Conservation (phyloP, 2,329 filamentous ascomycete species). For the Fusarium falciforme region DNA sequence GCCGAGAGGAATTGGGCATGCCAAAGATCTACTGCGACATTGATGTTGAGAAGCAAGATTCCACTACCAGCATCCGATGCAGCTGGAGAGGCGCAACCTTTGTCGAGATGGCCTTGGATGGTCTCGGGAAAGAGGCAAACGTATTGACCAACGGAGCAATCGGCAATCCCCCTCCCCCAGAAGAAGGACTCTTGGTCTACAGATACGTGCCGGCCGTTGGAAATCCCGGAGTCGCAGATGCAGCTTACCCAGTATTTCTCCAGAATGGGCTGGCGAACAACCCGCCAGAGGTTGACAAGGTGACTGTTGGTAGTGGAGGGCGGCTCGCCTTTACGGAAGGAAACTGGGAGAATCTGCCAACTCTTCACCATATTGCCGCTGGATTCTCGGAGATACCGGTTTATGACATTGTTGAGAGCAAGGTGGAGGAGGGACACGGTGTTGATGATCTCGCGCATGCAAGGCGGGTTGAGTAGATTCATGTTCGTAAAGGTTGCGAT, state of each 20-base stretch:
- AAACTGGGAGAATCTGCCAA: conserved; percentile 26
- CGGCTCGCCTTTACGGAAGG: neutral
- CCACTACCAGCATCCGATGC: neutral
- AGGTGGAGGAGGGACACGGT: conserved; percentile 18
- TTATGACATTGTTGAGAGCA: conserved; percentile 23
- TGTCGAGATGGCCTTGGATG: conserved; percentile 6
- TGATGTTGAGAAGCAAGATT: conserved; percentile 47
- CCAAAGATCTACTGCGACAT: conserved; percentile 68
- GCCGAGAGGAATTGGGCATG: conserved; percentile 71
- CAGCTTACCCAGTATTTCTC: conserved; percentile 61
- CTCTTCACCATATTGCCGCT: conserved; percentile 28
- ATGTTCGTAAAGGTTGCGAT: neutral
- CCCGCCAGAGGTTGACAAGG: neutral
- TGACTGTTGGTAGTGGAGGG: neutral
- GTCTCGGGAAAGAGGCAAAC: neutral
- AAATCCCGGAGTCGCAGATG: conserved; percentile 62
- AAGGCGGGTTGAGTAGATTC: conserved; percentile 16
- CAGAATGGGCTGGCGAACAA: conserved; percentile 47
- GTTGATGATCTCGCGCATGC: conserved; percentile 26
- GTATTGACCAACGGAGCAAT: neutral
- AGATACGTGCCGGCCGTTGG: conserved; percentile 68
- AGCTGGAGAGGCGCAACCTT: conserved; percentile 31
- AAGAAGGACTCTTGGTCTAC: conserved; percentile 63
- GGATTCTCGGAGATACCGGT: conserved; percentile 30
- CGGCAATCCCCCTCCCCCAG: conserved; percentile 20